Percentiles rank a stretch among this genome's conserved stretches.
phyloP scores from a whole-genome alignment of 352 stramenopile genomes.

The Elongisporangium prolatum region DNA sequence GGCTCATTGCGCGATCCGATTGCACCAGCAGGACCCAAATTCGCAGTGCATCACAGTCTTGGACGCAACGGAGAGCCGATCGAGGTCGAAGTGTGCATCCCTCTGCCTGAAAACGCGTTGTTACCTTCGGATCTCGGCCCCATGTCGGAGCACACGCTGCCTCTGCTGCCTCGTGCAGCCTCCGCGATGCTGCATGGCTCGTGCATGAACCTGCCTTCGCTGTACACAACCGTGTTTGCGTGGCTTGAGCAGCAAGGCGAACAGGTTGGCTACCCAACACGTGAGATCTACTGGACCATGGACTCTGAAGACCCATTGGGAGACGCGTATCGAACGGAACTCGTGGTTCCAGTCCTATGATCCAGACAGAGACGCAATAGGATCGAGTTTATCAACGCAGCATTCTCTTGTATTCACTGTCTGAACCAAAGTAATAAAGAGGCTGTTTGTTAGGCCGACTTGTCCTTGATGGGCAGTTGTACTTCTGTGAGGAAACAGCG shows the following conservation, averaged over 20 bases:
- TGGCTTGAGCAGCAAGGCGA: slow-evolving; percentile 25
- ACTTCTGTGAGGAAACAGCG: slow-evolving; percentile 22
- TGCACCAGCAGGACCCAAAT: slow-evolving; percentile 13
- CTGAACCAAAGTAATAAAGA: no score
- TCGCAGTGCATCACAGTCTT: slow-evolving; percentile 34
- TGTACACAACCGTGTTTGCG: slow-evolving; percentile 23
- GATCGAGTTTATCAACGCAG: background rate
- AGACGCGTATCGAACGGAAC: slow-evolving; percentile 24
- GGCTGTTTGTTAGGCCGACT: slow-evolving; percentile 7
- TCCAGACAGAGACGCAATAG: background rate
- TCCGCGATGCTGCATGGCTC: slow-evolving; percentile 24
- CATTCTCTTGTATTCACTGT: no score
- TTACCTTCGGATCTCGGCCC: slow-evolving; percentile 8
- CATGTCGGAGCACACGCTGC: slow-evolving; percentile 15
- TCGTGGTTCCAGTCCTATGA: slow-evolving; percentile 20
- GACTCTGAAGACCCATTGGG: slow-evolving; percentile 16
- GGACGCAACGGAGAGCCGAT: slow-evolving; percentile 40
- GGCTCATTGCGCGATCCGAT: slow-evolving; percentile 12
- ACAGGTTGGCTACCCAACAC: slow-evolving; percentile 17
- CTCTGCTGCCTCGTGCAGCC: slow-evolving; percentile 12
- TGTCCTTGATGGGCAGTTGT: slow-evolving; percentile 15
- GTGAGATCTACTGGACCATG: slow-evolving; percentile 31
- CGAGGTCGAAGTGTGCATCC: slow-evolving; percentile 39
- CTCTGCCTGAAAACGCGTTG: slow-evolving; percentile 13
- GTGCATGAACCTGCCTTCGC: slow-evolving; percentile 18